Evolutionary conservation across 1,284 basidiomycete genomes (phyloP), one percentile per base, ranked within the genome.

Genomic region (Ustilago xerochloae): DNA sequence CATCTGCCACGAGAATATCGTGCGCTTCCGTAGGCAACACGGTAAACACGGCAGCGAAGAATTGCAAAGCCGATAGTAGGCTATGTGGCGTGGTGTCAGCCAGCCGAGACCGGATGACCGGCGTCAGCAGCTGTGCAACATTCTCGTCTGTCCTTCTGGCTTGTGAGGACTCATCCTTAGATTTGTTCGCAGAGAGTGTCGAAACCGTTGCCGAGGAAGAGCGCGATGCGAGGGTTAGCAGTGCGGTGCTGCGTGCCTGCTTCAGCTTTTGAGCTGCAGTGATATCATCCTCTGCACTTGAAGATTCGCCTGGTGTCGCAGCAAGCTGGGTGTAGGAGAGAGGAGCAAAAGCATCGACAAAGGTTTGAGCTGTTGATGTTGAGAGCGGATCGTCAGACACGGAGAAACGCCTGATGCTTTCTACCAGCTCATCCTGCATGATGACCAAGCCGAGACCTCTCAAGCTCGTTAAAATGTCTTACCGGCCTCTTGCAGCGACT

Each of bases 361-460:
- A 68, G 8, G 55, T 53, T 4, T 73, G 41, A 24, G 61, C 70
- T n/a, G 58, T 67, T 13, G 64, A 48, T n/a, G 70, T 73, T 5
- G 64, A 67, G 9, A 73, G 39, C 41, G 70, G 70, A 28, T 73
- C 70, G 28, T 56, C 61, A 41, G 61, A 67, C n/a, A 73, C 28
- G 12, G 70, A 60, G 32, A 68, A 64, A 33, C 45, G 55, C n/a
- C 49, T 41, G 18, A 73, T 57, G 18, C 49, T 52, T n/a, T 56
- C 56, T 2, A 67, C n/a, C 22, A 68, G 32, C 18, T 64, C 60
- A 10, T 66, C 58, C 55, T 62, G 47, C 61, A 55, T 62, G 6
- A 16, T 36, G 35, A 9, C 6, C 35, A 12, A 36, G 20, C 6
- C 18, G 20, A 20, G 20, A n/a, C n/a, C n/a, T n/a, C n/a, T n/a